Evolutionary conservation across 805 yeast species (phyloP), one percentile per base, ranked within the genome.

Genomic region (Barnettozyma populi): DNA sequence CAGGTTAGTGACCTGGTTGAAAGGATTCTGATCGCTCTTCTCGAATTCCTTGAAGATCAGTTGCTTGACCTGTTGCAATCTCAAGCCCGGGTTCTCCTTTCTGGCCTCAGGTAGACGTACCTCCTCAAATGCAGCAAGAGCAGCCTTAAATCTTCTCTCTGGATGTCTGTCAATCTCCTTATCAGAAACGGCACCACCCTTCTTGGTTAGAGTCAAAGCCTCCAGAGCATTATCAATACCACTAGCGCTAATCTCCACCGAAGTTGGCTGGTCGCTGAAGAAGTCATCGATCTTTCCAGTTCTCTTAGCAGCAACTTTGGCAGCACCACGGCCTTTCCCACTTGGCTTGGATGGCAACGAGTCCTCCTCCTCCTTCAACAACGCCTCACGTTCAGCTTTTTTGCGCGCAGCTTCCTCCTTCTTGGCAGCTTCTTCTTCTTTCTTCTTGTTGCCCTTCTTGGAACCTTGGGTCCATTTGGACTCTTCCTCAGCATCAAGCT

Each of bases 61-160:
- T 58, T 86, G 82, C 68, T 86, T 87, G 57, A 84, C 69, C 65
- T 87, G 96, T 61, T 84, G 86, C 59, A 82, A 73, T 59, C 95
- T 77, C 57, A 87, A 71, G 13, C 96, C 96, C 5, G 90, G 90
- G 57, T 82, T 72, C 65, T 87, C 95, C 62, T 80, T 74, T 66
- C 82, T 80, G 47, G 84, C 48, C 59, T 84, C 88, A 5, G 94
- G 92, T 37, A 84, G 61, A 57, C 92, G 75, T 47, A 73, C 69
- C 52, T 82, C 92, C 57, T 86, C 88, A 59, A 68, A 87, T 1
- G 86, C 88, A 11, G 79, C 73, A 48, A 72, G 72, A 0, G 95
- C 95, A 23, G 92, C 88, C 70, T 86, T 87, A 67, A 83, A 85
- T 61, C 96, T 78, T 67, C 95, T 79, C 70, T 87, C 96, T 9